Evolutionary conservation across 2,329 filamentous ascomycete genomes (phyloP).

Genomic region (Elsinoe australis): DNA sequence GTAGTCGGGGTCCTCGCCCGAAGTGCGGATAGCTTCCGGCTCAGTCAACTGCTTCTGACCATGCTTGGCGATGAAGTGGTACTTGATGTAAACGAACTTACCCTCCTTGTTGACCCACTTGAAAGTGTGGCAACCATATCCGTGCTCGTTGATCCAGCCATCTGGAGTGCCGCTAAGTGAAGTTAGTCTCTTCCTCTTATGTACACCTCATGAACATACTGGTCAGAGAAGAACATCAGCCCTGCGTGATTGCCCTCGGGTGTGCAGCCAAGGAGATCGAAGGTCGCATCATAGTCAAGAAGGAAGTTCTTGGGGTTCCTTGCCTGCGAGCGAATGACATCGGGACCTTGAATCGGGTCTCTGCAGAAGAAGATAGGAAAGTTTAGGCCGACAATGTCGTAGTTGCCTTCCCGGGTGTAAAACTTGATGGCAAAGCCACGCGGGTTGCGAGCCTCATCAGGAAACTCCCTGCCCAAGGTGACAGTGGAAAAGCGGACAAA

Average conservation of each 20-base stretch:
- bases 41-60: constrained; percentile 44
- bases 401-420: constrained; percentile 44
- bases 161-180: constrained; percentile 36
- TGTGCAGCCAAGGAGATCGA: constrained; percentile 44
- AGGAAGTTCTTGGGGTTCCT: constrained; percentile 44
- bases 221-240: constrained; percentile 45
- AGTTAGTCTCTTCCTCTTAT: too few species aligned
- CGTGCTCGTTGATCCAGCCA: constrained; percentile 38
- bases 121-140: constrained; percentile 43
- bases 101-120: constrained; percentile 43
- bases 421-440: constrained; percentile 46
- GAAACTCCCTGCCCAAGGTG: constrained; percentile 37
- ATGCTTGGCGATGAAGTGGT: constrained; percentile 42
- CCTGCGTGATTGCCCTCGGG: constrained; percentile 45
- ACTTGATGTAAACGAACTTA: constrained; percentile 46
- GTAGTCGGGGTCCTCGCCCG: constrained; percentile 46
- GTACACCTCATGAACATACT: too few species aligned
- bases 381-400: constrained; percentile 44
- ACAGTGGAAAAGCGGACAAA: constrained; percentile 42
- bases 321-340: constrained; percentile 42
- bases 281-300: constrained; percentile 42
- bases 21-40: constrained; percentile 39
- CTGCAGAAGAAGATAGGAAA: constrained; percentile 46
- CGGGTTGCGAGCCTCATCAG: constrained; percentile 41
- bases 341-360: constrained; percentile 42